Base-by-base conservation (phyloP, 192 early-diverging fungal species). In the Dimargaris cristalligena region DNA sequence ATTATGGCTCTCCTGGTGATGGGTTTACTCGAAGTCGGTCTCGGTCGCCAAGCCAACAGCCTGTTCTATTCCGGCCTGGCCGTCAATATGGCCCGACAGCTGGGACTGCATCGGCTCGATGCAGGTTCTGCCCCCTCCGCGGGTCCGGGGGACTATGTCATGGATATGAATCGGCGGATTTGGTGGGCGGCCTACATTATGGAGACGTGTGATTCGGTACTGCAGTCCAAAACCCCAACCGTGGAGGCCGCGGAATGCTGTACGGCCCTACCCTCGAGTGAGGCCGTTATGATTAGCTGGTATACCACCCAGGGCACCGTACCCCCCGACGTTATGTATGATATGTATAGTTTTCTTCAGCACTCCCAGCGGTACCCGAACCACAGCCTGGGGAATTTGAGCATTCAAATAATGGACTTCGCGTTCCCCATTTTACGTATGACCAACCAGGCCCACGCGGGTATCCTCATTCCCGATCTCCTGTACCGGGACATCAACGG, bases 171-270 rank as follows among this genome's bases (percentile, higher is more conserved):
- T 3, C 46, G 46, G 25, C 46, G 46, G 46, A 47, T 47, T 1
- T 47, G 46, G 46, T 47, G 46, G 46, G 20, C 25, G 6, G 46
- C 25, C 46, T 25, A 47, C 6, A 18, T 22, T 25, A 1, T 3
- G 46, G 46, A 47, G 46, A 25, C 46, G n/a, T 22, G 46, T 47
- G 46, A 47, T 47, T 18, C 46, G 1, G n/a, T 47, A 47, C 46
- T 22, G 46, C 46, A 47, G 6, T 22, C 25, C n/a, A 25, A 47
- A 6, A 25, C 20, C 20, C 46, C 46, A 6, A 22, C 46, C 25
- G 6, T 47, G 3, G 25, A 22, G 46, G 46, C 46, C 46, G 46
- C 20, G n/a, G n/a, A 47, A 25, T 47, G 46, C 6, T 47, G 20
- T 47, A 47, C 46, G 46, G 20, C 46, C n/a, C n/a, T 25, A 47